Evolutionary conservation across 352 stramenopile species (phyloP), one percentile per base, ranked within the genome.

Genomic region (Pelagophyceae sp.): DNA sequence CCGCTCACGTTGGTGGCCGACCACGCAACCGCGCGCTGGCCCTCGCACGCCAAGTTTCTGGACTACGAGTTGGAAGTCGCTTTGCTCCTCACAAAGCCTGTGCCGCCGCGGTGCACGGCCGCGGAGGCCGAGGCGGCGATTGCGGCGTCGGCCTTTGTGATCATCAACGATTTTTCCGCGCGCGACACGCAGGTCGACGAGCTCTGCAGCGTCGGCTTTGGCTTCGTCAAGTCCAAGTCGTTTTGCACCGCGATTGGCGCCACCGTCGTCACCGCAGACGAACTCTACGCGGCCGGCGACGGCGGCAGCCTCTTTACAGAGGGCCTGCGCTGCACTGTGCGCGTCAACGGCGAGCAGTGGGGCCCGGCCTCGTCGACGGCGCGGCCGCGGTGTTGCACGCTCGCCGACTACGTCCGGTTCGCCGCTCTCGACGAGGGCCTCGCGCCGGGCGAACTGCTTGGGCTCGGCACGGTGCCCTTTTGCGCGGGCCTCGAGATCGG

Each of bases 131-230:
- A 51, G 38, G 29, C 11, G 38, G 67, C 67, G 2, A 58, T 74
- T n/a, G 17, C 20, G 0, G 35, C 29, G 35, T 35, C 17, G 15
- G 67, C 17, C 67, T 74, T 74, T 31, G 61, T 74, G 35, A 33
- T 74, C 35, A 74, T 74, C 67, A 74, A 74, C 67, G 67, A 74
- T 37, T 74, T 74, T n/a, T 74, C 67, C 20, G 67, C 67, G 67
- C 67, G 67, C 15, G 67, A 74, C 67, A 37, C 31, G 6, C 67
- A 74, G 67, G 67, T 31, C 67, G 67, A 74, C 67, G 67, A 74
- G 67, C 19, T 74, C 17, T 3, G 19, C 17, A 35, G 15, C 67
- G 67, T 74, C 17, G 35, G 38, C 38, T 74, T 74, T 27, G 67
- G 67, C 35, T 74, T 74, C 67, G 67, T 74, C 67, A 74, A 74